Evolutionary conservation across 2,329 filamentous ascomycete genomes (phyloP).

Genomic region (Botryotinia convoluta): DNA sequence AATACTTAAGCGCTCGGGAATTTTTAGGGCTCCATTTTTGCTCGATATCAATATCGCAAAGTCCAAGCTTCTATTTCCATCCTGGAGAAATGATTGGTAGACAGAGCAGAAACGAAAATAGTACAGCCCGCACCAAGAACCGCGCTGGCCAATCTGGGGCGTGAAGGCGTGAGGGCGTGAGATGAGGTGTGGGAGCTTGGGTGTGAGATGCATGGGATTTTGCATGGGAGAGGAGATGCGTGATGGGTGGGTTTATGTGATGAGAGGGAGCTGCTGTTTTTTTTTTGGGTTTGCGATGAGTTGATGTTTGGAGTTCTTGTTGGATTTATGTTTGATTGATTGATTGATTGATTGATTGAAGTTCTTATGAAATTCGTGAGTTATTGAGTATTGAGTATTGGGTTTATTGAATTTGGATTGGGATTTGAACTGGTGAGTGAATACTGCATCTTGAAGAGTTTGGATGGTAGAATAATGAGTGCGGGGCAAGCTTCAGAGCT

Average conservation of each 20-base stretch:
- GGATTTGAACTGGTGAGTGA: not conserved
- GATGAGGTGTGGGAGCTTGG: not conserved
- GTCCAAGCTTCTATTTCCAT: not conserved
- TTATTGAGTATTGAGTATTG: not conserved
- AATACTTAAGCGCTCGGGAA: constrained; percentile 9
- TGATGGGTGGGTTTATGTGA: not conserved
- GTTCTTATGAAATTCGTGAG: not conserved
- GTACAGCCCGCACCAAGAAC: constrained; percentile 10
- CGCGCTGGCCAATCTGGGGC: not conserved
- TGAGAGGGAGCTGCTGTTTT: constrained; percentile 5
- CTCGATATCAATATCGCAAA: not conserved
- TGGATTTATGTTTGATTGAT: not conserved
- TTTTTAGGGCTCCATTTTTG: not conserved
- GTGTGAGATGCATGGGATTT: not conserved
- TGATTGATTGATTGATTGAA: not conserved
- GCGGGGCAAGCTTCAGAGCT: constrained; percentile 16
- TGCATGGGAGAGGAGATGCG: not conserved
- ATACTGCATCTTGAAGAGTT: not conserved
- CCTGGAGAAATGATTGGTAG: not conserved
- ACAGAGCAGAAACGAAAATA: not conserved
- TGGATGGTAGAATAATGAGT: not conserved
- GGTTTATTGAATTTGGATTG: not conserved
- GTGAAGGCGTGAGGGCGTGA: not conserved
- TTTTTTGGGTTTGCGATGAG: not conserved
- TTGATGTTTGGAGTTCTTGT: not conserved